A percentile compares a stretch with the other conserved stretches of the same genome.
Evolutionary conservation across 23 red algal genomes (phyloP).

Genomic region (Gracilariopsis chorda): DNA sequence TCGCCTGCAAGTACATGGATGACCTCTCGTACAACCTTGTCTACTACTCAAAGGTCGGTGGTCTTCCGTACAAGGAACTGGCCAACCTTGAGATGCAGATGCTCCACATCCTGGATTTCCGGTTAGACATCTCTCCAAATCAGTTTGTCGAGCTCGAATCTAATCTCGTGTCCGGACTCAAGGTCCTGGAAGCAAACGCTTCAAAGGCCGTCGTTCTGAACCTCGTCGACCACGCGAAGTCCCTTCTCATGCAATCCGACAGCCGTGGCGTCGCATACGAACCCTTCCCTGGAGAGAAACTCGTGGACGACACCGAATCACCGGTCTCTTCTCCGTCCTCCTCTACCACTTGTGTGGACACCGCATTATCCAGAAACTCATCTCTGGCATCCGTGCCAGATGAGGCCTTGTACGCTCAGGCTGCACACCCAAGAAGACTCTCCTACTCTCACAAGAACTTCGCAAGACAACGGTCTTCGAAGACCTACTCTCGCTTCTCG

Average conservation of each 20-base stretch:
- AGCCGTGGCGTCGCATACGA: background rate
- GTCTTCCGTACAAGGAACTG: constrained; percentile 67
- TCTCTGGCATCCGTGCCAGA: constrained; percentile 19
- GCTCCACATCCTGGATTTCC: constrained; percentile 69
- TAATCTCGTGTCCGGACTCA: background rate
- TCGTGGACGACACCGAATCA: background rate
- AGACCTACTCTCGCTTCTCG: background rate
- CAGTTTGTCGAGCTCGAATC: constrained; percentile 65
- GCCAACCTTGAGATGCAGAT: constrained; percentile 82
- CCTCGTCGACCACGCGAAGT: background rate
- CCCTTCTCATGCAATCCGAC: background rate
- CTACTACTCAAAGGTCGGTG: constrained; percentile 92
- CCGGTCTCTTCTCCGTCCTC: background rate
- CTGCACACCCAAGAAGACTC: background rate
- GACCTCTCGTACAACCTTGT: constrained; percentile 88
- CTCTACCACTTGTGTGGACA: background rate
- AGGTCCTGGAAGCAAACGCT: background rate
- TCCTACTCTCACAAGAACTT: background rate
- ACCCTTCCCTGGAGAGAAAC: background rate
- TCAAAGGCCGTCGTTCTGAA: background rate
- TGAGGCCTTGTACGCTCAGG: background rate
- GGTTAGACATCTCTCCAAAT: constrained; percentile 60
- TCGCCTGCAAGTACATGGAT: constrained; percentile 92
- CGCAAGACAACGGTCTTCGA: background rate
- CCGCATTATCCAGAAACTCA: constrained; percentile 22